Evolutionary conservation across 169 alveolate species (phyloP), one percentile per base, ranked within the genome.

Genomic region (Cryptosporidium sp.): DNA sequence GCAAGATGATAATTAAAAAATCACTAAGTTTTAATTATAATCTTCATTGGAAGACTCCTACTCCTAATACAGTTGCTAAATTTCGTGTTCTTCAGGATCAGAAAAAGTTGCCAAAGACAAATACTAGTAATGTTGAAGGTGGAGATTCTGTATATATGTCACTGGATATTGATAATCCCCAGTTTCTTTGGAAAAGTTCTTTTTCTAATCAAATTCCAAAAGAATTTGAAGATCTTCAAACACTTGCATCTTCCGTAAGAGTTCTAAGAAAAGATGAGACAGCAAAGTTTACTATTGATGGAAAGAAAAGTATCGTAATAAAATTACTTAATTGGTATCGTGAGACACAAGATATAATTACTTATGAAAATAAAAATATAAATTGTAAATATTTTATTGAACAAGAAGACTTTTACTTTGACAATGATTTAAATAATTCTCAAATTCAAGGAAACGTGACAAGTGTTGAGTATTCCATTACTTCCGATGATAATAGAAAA

Each of bases 61-160:
- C 89, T 44, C 89, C 89, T 9, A 39, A 37, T 39, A 44, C 69
- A 3, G 89, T 80, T 58, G 89, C 89, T 2, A 80, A 80, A 33
- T 60, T 80, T 7, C 42, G 44, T n/a, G 10, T 70, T n/a, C 16
- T 70, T 10, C 67, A 70, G 18, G 44, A 39, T 35, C 65, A 42
- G 39, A 80, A 65, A 31, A 65, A n/a, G 48, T 0, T 16, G 31
- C 29, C 48, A 16, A 35, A 35, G 7, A 26, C 29, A n/a, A 56
- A 26, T 21, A 5, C 26, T 56, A 6, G n/a, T 23, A n/a, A 56
- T 56, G 12, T 16, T 8, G 45, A 67, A 67, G 29, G 56, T n/a
- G 52, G 65, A 69, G 52, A 73, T 31, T 56, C 67, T 23, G 5
- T 23, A 12, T 73, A 39, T 26, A 3, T 80, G 14, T 80, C 89